Evolutionary conservation across 176 grass and related monocot species (phyloP).

Genomic region (Cocos nucifera): DNA sequence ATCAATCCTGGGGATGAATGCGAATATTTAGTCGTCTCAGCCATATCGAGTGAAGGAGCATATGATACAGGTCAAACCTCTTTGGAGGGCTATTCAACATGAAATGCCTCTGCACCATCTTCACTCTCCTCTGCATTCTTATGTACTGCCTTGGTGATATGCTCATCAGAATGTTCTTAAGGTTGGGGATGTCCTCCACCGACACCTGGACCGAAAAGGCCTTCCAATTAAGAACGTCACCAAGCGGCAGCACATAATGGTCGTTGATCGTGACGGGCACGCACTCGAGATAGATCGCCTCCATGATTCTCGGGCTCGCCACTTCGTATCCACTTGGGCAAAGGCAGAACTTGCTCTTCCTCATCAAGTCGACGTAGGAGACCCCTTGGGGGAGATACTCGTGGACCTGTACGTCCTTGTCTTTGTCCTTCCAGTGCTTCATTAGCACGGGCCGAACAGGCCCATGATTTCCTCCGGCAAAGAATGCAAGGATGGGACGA

Average conservation of each 20-base stretch:
- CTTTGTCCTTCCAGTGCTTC: conserved; percentile 41
- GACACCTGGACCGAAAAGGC: conserved; percentile 55
- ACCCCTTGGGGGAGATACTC: conserved; percentile 55
- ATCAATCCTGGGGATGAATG: conserved; percentile 17
- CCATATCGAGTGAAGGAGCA: conserved; percentile 87
- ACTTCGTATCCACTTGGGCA: conserved; percentile 92
- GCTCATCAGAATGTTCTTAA: conserved; percentile 41
- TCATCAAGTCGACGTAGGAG: conserved; percentile 71
- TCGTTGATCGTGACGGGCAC: conserved; percentile 74
- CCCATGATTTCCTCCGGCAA: conserved; percentile 75
- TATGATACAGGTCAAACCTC: conserved; percentile 69
- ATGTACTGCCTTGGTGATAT: conserved; percentile 67
- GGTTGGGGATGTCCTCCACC: conserved; percentile 45
- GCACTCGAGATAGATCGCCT: conserved; percentile 81
- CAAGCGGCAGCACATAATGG: conserved; percentile 65
- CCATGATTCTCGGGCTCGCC: conserved; percentile 71
- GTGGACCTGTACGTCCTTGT: conserved; percentile 44
- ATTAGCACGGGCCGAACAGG: conserved; percentile 53
- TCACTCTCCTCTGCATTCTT: conserved; percentile 53
- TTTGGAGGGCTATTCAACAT: conserved; percentile 42
- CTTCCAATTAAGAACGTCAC: conserved; percentile 72
- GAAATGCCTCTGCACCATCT: conserved; percentile 49
- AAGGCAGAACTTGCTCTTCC: conserved; percentile 69
- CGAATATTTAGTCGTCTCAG: conserved; percentile 68
- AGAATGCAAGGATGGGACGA: conserved; percentile 66